Evolutionary conservation across 2,329 filamentous ascomycete genomes (phyloP).

Genomic region (Penicillium aurantiogriseum): DNA sequence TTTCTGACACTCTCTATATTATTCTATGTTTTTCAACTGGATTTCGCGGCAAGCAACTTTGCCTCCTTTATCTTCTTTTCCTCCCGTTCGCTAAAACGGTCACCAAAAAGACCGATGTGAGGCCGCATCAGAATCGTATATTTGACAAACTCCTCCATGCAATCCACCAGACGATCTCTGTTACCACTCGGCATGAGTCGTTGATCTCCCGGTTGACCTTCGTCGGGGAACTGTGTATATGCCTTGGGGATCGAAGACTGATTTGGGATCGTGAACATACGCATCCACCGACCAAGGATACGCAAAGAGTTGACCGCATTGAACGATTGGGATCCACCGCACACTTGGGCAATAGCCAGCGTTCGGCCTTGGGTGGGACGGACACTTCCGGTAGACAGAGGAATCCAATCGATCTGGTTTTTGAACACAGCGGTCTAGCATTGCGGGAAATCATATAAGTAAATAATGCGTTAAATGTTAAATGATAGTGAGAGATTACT

Average conservation of each 20-base stretch:
- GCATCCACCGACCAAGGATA: slow-evolving; percentile 67
- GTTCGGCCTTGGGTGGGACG: slow-evolving; percentile 66
- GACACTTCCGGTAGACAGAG: slow-evolving; percentile 59
- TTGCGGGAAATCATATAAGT: slow-evolving; percentile 2
- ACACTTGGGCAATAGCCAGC: slow-evolving; percentile 61
- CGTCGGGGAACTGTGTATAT: slow-evolving; percentile 61
- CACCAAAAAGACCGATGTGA: slow-evolving; percentile 60
- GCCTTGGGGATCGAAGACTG: slow-evolving; percentile 64
- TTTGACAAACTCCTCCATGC: slow-evolving; percentile 70
- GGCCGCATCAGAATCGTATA: slow-evolving; percentile 65
- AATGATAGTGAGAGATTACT: slow-evolving; percentile 14
- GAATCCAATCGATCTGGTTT: slow-evolving; percentile 70
- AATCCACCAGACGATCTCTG: slow-evolving; percentile 61
- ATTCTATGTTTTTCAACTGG: neutral
- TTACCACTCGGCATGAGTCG: slow-evolving; percentile 57
- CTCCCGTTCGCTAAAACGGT: slow-evolving; percentile 61
- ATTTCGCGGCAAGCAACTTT: neutral
- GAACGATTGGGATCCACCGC: slow-evolving; percentile 65
- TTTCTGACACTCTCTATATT: neutral
- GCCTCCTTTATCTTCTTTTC: slow-evolving; percentile 28
- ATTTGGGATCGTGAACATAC: slow-evolving; percentile 67
- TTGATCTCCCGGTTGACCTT: slow-evolving; percentile 46
- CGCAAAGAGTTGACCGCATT: slow-evolving; percentile 66
- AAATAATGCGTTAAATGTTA: neutral
- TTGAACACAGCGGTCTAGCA: slow-evolving; percentile 63